A percentile compares a stretch with the other conserved stretches of the same genome.
Conservation (phyloP, 2,329 filamentous ascomycete species). For the Penicillium sp. region DNA sequence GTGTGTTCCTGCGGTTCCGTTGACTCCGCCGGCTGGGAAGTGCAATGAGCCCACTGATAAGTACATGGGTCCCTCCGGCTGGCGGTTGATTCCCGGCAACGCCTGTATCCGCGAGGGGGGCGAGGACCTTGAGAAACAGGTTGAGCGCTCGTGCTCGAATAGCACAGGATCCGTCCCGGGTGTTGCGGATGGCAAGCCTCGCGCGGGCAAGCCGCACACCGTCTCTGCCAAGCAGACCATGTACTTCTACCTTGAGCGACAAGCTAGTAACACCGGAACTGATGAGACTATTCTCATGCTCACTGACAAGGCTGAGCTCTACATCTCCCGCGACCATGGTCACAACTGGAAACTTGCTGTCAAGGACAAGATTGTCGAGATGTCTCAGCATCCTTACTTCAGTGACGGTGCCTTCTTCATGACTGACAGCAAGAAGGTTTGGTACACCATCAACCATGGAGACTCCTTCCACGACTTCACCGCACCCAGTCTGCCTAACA, state of each 20-base stretch:
- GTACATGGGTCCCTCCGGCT: slow-evolving; percentile 86
- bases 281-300: slow-evolving; percentile 75
- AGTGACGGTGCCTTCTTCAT: slow-evolving; percentile 87
- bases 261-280: slow-evolving; percentile 61
- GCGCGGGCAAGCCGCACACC: slow-evolving; percentile 54
- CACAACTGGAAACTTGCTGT: slow-evolving; percentile 74
- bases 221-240: slow-evolving; percentile 65
- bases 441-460: slow-evolving; percentile 81
- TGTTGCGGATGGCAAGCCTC: slow-evolving; percentile 65
- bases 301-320: slow-evolving; percentile 63
- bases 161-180: slow-evolving; percentile 45
- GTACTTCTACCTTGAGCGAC: slow-evolving; percentile 78
- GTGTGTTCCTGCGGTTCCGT: slow-evolving; percentile 66
- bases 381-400: slow-evolving; percentile 78
- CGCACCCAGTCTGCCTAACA: slow-evolving; percentile 15
- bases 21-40: slow-evolving; percentile 68
- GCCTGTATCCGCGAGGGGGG: slow-evolving; percentile 65
- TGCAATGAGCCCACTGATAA: slow-evolving; percentile 73
- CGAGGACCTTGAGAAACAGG: slow-evolving; percentile 68
- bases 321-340: slow-evolving; percentile 80
- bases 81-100: slow-evolving; percentile 85
- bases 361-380: slow-evolving; percentile 64
- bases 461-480: slow-evolving; percentile 61
- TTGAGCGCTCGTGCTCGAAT: slow-evolving; percentile 77
- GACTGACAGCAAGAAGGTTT: slow-evolving; percentile 67